Percentiles rank a stretch among this genome's conserved stretches.
Evolutionary conservation across 176 grass and related monocot genomes (phyloP).

Genomic region (Cenchrus americanus): DNA sequence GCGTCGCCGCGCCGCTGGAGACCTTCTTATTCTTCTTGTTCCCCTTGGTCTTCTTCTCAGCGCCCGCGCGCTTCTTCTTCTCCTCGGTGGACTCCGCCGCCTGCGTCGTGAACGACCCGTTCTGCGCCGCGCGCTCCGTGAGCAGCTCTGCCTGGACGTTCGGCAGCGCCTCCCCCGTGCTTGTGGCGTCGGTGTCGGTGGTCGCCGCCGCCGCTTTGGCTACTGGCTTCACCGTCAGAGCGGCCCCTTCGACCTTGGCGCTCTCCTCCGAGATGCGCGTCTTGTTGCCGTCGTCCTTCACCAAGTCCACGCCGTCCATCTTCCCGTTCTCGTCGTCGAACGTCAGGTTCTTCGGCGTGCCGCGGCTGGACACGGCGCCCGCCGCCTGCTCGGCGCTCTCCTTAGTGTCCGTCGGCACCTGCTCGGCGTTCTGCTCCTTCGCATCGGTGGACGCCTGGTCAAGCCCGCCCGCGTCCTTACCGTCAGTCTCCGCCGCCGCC

Average conservation of each 20-base stretch:
- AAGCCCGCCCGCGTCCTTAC: not conserved
- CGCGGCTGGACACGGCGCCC: not conserved
- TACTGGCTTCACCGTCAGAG: conserved; percentile 40
- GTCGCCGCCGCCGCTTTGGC: conserved; percentile 11
- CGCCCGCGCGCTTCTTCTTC: conserved; percentile 52
- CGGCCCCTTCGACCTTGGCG: not conserved
- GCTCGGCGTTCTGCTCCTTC: not conserved
- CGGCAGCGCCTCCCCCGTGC: conserved; percentile 48
- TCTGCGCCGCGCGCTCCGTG: conserved; percentile 68
- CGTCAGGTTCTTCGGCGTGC: conserved; percentile 40
- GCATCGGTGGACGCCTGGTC: conserved; percentile 27
- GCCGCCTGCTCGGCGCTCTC: not conserved
- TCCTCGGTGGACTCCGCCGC: conserved; percentile 72
- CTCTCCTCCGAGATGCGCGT: conserved; percentile 44
- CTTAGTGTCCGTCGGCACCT: not conserved
- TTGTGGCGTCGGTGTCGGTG: not conserved
- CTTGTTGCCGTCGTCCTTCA: conserved; percentile 62
- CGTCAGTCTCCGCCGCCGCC: not conserved
- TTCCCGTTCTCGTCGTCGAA: conserved; percentile 72
- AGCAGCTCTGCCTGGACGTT: conserved; percentile 70
- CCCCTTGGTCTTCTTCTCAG: not conserved
- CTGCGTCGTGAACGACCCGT: conserved; percentile 89
- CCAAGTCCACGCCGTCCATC: conserved; percentile 72
- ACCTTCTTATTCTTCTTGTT: not conserved
- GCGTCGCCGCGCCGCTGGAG: not conserved